A percentile compares a stretch with the other conserved stretches of the same genome.
phyloP scores from a whole-genome alignment of 129 eudicot genomes.

The Centella asiatica region DNA sequence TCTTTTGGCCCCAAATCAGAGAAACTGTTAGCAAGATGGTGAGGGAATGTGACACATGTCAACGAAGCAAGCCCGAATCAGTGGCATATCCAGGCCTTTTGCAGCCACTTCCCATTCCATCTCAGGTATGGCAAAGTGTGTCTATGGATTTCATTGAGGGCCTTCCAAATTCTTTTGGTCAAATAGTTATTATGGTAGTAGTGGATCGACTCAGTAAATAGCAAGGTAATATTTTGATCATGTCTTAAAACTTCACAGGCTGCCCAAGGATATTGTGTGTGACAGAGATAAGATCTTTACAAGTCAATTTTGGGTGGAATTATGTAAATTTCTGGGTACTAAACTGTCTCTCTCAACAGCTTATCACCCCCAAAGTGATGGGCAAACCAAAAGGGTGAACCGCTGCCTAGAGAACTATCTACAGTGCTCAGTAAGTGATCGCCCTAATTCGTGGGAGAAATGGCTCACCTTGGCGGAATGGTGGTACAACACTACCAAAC shows the following conservation, averaged over 20 bases:
- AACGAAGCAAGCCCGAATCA: not conserved
- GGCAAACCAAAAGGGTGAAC: not conserved
- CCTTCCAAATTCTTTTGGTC: not conserved
- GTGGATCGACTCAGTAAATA: not conserved
- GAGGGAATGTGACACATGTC: not conserved
- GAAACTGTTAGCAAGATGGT: not conserved
- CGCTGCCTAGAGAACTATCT: not conserved
- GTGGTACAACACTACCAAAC: not conserved
- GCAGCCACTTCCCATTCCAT: not conserved
- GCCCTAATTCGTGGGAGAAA: not conserved
- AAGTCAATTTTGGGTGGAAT: not conserved
- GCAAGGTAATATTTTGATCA: not conserved
- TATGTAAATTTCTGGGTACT: not conserved
- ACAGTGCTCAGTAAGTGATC: not conserved
- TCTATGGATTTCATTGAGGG: slow-evolving; percentile 4
- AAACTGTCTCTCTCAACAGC: not conserved
- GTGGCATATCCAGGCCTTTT: not conserved
- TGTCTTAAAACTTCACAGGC: not conserved
- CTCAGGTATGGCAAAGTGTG: not conserved
- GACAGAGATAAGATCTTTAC: not conserved
- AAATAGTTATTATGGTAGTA: not conserved
- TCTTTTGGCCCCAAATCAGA: not conserved
- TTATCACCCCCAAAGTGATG: not conserved
- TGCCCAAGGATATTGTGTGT: not conserved
- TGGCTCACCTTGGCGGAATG: not conserved